phyloP scores from a whole-genome alignment of 2,329 filamentous ascomycete genomes.

The Alternaria triticimaculans region DNA sequence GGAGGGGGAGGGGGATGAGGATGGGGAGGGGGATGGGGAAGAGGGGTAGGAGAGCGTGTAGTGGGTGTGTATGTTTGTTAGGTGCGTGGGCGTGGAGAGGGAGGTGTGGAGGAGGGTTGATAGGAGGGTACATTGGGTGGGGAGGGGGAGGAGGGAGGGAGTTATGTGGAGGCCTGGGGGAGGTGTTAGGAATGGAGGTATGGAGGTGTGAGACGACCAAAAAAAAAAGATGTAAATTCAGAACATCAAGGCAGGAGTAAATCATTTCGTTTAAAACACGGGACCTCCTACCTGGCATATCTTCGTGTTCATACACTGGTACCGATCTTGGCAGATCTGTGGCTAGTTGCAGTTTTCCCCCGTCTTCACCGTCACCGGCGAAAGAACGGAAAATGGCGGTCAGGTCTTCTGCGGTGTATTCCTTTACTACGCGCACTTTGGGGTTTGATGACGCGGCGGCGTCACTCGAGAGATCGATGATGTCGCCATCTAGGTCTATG shows the following conservation, averaged over 20 bases:
- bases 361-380: slow-evolving; percentile 22
- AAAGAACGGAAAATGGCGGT: slow-evolving; percentile 33
- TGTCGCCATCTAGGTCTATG: slow-evolving; percentile 54
- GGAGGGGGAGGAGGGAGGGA: slow-evolving; percentile 73
- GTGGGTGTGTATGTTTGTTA: slow-evolving; percentile 90
- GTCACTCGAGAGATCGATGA: slow-evolving; percentile 50
- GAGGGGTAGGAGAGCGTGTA: slow-evolving; percentile 71
- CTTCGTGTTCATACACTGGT: slow-evolving; percentile 66
- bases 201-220: neutral
- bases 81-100: slow-evolving; percentile 73
- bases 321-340: slow-evolving; percentile 10
- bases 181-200: neutral
- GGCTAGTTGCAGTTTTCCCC: slow-evolving; percentile 1
- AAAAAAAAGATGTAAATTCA: neutral
- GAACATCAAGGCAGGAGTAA: neutral
- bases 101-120: slow-evolving; percentile 78
- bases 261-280: neutral
- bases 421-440: slow-evolving; percentile 31
- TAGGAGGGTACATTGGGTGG: slow-evolving; percentile 73
- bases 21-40: slow-evolving; percentile 58
- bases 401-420: slow-evolving; percentile 27
- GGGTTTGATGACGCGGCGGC: slow-evolving; percentile 36
- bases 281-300: slow-evolving; percentile 69
- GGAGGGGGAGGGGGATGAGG: slow-evolving; percentile 42
- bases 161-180: slow-evolving; percentile 76